Evolutionary conservation across 768 basidiomycete genomes (phyloP), one percentile per base, ranked within the genome.

Genomic region (Naganishia friedmannii): DNA sequence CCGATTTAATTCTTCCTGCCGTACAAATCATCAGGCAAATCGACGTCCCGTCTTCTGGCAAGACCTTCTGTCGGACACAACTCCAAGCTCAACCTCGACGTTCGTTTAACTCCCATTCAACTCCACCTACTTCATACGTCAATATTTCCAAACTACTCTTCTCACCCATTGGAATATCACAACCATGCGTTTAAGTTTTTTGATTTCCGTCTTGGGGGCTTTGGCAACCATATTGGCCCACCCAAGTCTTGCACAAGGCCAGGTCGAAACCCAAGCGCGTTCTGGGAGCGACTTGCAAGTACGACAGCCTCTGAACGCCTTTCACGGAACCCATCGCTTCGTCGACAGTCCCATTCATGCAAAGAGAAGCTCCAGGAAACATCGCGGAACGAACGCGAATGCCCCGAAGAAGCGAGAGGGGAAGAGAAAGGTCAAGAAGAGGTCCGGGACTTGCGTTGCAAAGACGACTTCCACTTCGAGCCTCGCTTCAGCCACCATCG

Each of bases 371-470:
- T 29, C 21, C 42, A 45, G 29, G 39, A 63, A 63, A 34, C 60
- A 63, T 63, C 12, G 53, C 21, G n/a, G 54, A 4, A 17, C 8
- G 21, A 34, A 31, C 23, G 55, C 46, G 0, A 34, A 17, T 19
- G 19, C 28, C 21, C 26, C 21, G 3, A 56, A 56, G 39, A n/a
- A 29, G 17, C 23, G 32, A 48, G 21, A 15, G 26, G 19, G 28
- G 28, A 19, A 68, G 55, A 42, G 53, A 31, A 56, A 56, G 55
- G 55, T 68, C 13, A 68, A 56, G 55, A 68, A 68, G 55, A 53
- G 54, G 26, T 55, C 53, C 1, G 67, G 26, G 0, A 37, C 17
- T 17, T 55, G 67, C 42, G 17, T 42, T 37, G 67, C 55, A 15
- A 68, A 68, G 54, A 45, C 67, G 4, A 45, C 21, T 12, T 56